A percentile compares a stretch with the other conserved stretches of the same genome.
These are phyloP conservation scores for Aegilops tauschii DNA, from an alignment of 176 grass and related monocot species.

Conservation along the genomic window DNA sequence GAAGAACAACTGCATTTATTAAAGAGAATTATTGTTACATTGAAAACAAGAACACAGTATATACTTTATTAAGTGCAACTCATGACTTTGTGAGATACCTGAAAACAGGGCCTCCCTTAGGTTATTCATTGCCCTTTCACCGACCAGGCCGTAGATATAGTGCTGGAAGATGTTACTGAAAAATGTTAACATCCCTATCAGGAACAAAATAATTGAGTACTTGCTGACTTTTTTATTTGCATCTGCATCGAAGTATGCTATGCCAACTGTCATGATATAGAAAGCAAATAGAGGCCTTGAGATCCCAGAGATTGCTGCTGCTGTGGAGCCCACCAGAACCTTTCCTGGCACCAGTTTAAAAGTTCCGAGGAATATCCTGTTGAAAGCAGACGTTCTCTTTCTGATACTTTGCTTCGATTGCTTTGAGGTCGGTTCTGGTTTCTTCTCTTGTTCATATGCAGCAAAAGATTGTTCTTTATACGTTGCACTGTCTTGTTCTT, in stretches of 20 bases:
- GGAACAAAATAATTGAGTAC: constrained; percentile 46
- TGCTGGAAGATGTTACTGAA: constrained; percentile 56
- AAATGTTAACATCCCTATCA: constrained; percentile 46
- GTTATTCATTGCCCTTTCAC: constrained; percentile 58
- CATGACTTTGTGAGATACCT: constrained; percentile 35
- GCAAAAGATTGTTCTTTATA: constrained; percentile 1
- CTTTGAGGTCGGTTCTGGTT: constrained; percentile 4
- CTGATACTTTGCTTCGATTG: constrained; percentile 21
- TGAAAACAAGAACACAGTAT: constrained; percentile 17
- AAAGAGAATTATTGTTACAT: constrained; percentile 12
- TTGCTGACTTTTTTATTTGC: constrained; percentile 39
- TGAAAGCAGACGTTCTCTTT: constrained; percentile 39
- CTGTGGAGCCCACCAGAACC: constrained; percentile 48
- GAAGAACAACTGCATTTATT: constrained; percentile 49
- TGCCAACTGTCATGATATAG: constrained; percentile 61
- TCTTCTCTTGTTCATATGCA: constrained; percentile 32
- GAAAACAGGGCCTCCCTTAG: constrained; percentile 65
- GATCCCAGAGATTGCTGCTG: constrained; percentile 64
- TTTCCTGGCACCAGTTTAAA: constrained; percentile 41
- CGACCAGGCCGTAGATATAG: constrained; percentile 60
- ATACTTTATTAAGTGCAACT: constrained; percentile 18
- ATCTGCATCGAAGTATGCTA: constrained; percentile 48
- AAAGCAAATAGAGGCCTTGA: constrained; percentile 63
- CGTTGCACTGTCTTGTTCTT: constrained; percentile 17
- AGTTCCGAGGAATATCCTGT: constrained; percentile 50